Evolutionary conservation across 495 filamentous ascomycete genomes (phyloP).

Genomic region (Annulohypoxylon nitens): DNA sequence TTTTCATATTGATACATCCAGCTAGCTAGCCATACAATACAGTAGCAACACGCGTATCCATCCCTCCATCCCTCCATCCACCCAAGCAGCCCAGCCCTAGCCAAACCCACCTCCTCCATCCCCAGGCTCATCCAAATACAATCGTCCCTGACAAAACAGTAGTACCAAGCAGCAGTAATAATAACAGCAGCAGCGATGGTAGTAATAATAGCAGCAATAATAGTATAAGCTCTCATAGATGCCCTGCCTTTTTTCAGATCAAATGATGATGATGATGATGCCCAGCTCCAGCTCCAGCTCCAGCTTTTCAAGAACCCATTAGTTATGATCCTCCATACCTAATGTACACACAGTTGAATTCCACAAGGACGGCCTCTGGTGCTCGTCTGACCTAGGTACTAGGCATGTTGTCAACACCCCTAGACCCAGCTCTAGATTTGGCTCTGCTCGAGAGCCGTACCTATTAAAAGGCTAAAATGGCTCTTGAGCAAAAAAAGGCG

Average conservation of each 20-base stretch:
- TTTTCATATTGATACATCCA: constrained; percentile 10
- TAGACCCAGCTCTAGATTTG: not conserved
- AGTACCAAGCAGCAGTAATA: not conserved
- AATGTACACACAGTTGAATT: not conserved
- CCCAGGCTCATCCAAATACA: not conserved
- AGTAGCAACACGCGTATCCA: not conserved
- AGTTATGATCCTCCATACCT: constrained; percentile 8
- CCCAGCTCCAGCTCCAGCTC: not conserved
- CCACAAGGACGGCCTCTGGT: not conserved
- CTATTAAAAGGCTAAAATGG: not conserved
- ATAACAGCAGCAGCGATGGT: not conserved
- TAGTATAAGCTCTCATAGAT: not conserved
- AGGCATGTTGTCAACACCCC: not conserved
- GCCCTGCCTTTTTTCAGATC: constrained; percentile 1
- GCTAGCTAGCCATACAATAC: not conserved
- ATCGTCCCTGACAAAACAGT: not conserved
- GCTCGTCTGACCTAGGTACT: not conserved
- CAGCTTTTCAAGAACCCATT: constrained; percentile 9
- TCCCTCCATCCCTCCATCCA: not conserved
- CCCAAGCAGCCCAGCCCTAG: not conserved
- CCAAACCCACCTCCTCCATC: not conserved
- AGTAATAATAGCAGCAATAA: not conserved
- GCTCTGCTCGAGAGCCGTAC: not conserved
- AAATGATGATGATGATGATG: not conserved
- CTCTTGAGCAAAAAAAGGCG: constrained; percentile 16